Evolutionary conservation across 106 monocot species (phyloP).

Genomic region (Dendrobium huoshanense): DNA sequence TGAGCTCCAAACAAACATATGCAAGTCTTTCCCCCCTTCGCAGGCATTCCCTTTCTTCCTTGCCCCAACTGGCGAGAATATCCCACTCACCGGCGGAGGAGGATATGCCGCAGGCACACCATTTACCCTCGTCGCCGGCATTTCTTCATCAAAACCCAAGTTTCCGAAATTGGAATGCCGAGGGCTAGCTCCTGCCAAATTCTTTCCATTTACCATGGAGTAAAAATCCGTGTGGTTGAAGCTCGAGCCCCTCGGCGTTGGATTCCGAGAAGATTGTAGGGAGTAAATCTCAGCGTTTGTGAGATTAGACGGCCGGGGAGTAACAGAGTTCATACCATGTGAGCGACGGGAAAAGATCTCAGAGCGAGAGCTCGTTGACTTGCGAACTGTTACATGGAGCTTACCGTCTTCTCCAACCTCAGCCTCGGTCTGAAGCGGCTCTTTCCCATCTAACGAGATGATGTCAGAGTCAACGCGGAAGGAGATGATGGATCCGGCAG

Average conservation of each 20-base stretch:
- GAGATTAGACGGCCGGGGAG: constrained; percentile 45
- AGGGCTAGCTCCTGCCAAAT: neutral
- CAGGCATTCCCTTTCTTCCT: constrained; percentile 5
- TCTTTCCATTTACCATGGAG: constrained; percentile 26
- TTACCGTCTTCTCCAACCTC: constrained; percentile 44
- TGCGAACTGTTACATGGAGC: constrained; percentile 36
- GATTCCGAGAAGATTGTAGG: constrained; percentile 24
- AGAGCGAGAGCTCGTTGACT: constrained; percentile 21
- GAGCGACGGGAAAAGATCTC: constrained; percentile 23
- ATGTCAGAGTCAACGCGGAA: constrained; percentile 48
- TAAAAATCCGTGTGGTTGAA: constrained; percentile 44
- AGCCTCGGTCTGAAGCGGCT: constrained; percentile 46
- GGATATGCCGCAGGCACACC: neutral
- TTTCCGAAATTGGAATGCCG: constrained; percentile 7
- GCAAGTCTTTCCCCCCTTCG: constrained; percentile 22
- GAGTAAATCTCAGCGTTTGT: constrained; percentile 45
- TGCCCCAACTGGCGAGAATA: constrained; percentile 8
- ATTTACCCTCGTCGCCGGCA: neutral
- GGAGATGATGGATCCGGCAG: constrained; percentile 34
- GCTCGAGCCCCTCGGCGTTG: constrained; percentile 42
- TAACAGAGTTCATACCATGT: constrained; percentile 10
- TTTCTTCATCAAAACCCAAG: constrained; percentile 11
- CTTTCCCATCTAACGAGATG: constrained; percentile 32
- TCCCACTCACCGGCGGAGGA: neutral
- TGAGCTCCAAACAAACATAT: constrained; percentile 44